Conservation (phyloP, 23 red algal species). For the Gracilaria caudata region DNA sequence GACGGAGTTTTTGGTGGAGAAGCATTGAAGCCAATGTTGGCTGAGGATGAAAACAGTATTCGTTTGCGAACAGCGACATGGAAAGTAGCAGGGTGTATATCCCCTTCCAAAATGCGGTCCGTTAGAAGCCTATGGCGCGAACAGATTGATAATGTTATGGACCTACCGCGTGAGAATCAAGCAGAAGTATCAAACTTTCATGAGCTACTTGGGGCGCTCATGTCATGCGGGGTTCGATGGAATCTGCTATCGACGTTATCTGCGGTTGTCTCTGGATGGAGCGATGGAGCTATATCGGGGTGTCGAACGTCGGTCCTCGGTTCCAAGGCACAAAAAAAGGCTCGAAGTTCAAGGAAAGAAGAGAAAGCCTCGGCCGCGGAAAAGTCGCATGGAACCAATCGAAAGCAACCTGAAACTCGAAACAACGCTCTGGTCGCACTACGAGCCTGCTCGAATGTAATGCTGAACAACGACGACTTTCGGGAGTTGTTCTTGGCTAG, state of each 20-base stretch:
- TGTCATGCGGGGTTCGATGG: constrained; percentile 59
- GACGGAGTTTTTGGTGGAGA: constrained; percentile 65
- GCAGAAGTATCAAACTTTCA: constrained; percentile 17
- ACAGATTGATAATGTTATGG: constrained; percentile 31
- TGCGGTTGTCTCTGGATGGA: constrained; percentile 45
- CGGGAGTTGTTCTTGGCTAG: constrained; percentile 14
- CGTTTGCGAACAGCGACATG: neutral
- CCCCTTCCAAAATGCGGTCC: constrained; percentile 21
- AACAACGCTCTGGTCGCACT: constrained; percentile 30
- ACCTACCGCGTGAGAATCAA: constrained; percentile 9
- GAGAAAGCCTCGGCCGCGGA: neutral
- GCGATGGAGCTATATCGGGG: constrained; percentile 31
- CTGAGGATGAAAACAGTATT: constrained; percentile 8
- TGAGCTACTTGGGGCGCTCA: constrained; percentile 39
- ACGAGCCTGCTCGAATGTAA: constrained; percentile 9
- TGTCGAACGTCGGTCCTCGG: constrained; percentile 3
- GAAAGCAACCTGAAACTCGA: constrained; percentile 15
- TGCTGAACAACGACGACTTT: constrained; percentile 24
- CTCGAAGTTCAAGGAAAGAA: constrained; percentile 11
- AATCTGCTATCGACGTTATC: constrained; percentile 32
- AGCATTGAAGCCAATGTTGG: constrained; percentile 32
- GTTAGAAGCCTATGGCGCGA: constrained; percentile 52
- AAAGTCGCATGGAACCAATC: neutral
- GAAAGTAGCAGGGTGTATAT: constrained; percentile 61
- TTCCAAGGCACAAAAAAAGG: constrained; percentile 10